phyloP scores from a whole-genome alignment of 2,329 filamentous ascomycete genomes.

The Boeremia exigua region DNA sequence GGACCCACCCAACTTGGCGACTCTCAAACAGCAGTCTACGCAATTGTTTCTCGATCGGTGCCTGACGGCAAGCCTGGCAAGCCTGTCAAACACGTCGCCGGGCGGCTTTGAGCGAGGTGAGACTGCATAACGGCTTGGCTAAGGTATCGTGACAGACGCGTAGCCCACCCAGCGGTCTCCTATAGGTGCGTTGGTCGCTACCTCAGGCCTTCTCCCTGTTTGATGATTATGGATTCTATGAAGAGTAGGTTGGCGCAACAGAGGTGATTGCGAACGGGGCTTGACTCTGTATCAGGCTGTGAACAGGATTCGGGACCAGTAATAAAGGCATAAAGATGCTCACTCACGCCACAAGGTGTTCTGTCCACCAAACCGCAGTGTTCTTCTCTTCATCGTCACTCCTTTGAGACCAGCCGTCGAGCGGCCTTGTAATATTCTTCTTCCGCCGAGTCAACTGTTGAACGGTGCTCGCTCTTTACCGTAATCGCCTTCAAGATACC shows the following conservation, averaged over 20 bases:
- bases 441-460: slow-evolving; percentile 29
- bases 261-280: slow-evolving; percentile 9
- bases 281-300: slow-evolving; percentile 7
- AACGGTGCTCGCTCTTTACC: slow-evolving; percentile 24
- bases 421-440: slow-evolving; percentile 24
- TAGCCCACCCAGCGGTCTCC: slow-evolving; percentile 9
- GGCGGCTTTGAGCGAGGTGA: slow-evolving; percentile 11
- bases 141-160: slow-evolving; percentile 15
- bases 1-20: slow-evolving; percentile 28
- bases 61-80: slow-evolving; percentile 26
- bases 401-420: slow-evolving; percentile 33
- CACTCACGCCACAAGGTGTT: slow-evolving; percentile 5
- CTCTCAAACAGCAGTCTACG: slow-evolving; percentile 32
- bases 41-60: slow-evolving; percentile 16
- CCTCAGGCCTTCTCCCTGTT: slow-evolving; percentile 22
- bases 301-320: background rate
- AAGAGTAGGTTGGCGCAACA: slow-evolving; percentile 10
- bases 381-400: slow-evolving; percentile 23
- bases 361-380: slow-evolving; percentile 4
- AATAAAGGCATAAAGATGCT: slow-evolving; percentile 8
- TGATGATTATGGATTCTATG: slow-evolving; percentile 18
- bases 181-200: slow-evolving; percentile 13
- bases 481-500: slow-evolving; percentile 2
- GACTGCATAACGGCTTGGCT: slow-evolving; percentile 29
- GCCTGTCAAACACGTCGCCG: slow-evolving; percentile 17